These are phyloP conservation scores for Cornus suecica DNA, from an alignment of 148 eudicot genomes.

Conservation along the genomic window DNA sequence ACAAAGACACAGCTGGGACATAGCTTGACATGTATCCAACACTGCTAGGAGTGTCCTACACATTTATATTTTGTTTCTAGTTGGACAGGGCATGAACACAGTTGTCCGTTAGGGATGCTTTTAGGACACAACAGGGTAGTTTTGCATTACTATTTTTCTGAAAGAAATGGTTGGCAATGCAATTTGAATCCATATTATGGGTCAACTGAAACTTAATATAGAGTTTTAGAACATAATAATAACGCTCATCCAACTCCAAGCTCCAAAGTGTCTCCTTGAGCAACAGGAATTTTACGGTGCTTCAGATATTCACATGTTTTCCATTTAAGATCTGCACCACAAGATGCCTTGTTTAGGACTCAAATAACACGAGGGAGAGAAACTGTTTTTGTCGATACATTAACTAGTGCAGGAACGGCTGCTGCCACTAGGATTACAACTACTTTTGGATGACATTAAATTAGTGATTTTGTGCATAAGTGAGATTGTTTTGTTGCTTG, in stretches of 20 bases:
- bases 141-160: too few relatives aligned
- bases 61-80: too few relatives aligned
- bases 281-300: not conserved
- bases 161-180: too few relatives aligned
- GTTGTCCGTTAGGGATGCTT: too few relatives aligned
- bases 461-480: not conserved
- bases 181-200: too few relatives aligned
- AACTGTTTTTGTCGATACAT: not conserved
- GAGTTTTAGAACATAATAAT: not conserved
- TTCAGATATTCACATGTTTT: not conserved
- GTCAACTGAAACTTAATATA: too few relatives aligned
- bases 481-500: not conserved
- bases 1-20: too few relatives aligned
- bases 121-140: too few relatives aligned
- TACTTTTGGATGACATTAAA: not conserved
- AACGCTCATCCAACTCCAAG: too few relatives aligned
- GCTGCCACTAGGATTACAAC: not conserved
- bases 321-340: not conserved
- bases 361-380: not conserved
- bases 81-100: too few relatives aligned
- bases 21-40: too few relatives aligned
- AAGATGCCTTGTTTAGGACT: not conserved
- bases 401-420: not conserved
- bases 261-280: not conserved
- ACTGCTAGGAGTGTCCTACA: too few relatives aligned